Percentiles rank a stretch among this genome's conserved stretches.
Evolutionary conservation across 2,329 filamentous ascomycete genomes (phyloP).

Genomic region (Colletotrichum agaves): DNA sequence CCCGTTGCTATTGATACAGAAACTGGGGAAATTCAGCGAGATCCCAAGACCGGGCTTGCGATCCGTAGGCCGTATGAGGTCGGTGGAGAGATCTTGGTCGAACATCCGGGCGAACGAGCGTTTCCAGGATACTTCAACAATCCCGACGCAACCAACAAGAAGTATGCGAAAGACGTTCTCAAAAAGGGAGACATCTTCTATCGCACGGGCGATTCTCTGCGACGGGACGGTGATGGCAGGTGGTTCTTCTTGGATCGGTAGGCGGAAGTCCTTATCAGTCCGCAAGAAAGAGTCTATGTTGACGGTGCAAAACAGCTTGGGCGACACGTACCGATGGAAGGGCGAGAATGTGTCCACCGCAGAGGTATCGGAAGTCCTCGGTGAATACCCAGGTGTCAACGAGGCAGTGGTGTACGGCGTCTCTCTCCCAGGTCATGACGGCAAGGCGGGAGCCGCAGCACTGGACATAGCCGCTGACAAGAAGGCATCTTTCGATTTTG

Average conservation of each 20-base stretch:
- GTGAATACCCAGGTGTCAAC: conserved; percentile 65
- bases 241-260: conserved; percentile 74
- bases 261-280: background rate
- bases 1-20: conserved; percentile 76
- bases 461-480: conserved; percentile 64
- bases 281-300: background rate
- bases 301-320: conserved; percentile 56
- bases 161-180: conserved; percentile 73
- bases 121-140: conserved; percentile 80
- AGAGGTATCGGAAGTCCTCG: conserved; percentile 74
- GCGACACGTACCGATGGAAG: conserved; percentile 82
- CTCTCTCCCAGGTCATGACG: conserved; percentile 72
- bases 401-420: conserved; percentile 81
- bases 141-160: conserved; percentile 72
- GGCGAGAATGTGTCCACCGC: conserved; percentile 74
- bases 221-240: conserved; percentile 69
- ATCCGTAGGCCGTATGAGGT: conserved; percentile 70
- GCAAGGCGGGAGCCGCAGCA: conserved; percentile 73
- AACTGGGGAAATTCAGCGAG: conserved; percentile 73
- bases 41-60: conserved; percentile 75
- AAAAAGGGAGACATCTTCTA: conserved; percentile 75
- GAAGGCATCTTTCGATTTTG: conserved; percentile 66
- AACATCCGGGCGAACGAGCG: conserved; percentile 63
- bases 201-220: conserved; percentile 73
- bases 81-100: conserved; percentile 81